Percentiles rank a stretch among this genome's conserved stretches.
Evolutionary conservation across 75 land plant species (phyloP).

Genomic region (Isoetes taiwanensis): DNA sequence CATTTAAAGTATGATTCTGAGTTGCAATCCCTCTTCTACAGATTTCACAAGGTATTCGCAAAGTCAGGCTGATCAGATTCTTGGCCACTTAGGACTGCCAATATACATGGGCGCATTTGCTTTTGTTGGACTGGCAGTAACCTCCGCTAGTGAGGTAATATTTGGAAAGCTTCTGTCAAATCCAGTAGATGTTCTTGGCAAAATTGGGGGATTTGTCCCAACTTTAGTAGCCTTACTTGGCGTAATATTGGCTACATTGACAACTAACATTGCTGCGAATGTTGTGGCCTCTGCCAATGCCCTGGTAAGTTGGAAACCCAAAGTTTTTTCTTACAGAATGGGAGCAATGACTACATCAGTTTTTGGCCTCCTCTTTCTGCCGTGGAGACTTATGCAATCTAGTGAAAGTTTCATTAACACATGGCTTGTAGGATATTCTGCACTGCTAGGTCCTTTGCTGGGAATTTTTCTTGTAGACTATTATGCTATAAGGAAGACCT

Average conservation of each 20-base stretch:
- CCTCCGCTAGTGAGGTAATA: slow-evolving; percentile 62
- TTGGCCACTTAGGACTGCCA: slow-evolving; percentile 70
- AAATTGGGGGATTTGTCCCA: slow-evolving; percentile 47
- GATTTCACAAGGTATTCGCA: slow-evolving; percentile 65
- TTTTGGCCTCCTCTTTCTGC: slow-evolving; percentile 59
- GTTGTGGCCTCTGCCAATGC: slow-evolving; percentile 91
- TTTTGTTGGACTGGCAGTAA: slow-evolving; percentile 74
- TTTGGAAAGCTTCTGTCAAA: slow-evolving; percentile 60
- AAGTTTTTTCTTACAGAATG: slow-evolving; percentile 41
- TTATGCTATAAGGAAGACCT: slow-evolving; percentile 26
- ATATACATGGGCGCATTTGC: slow-evolving; percentile 79
- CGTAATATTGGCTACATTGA: slow-evolving; percentile 64
- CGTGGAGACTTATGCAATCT: slow-evolving; percentile 67
- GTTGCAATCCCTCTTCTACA: not conserved
- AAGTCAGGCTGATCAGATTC: slow-evolving; percentile 53
- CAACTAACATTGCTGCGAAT: slow-evolving; percentile 93
- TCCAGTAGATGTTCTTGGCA: slow-evolving; percentile 54
- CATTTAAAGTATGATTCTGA: no score
- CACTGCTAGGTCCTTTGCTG: slow-evolving; percentile 78
- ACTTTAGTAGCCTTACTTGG: slow-evolving; percentile 46
- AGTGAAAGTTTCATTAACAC: slow-evolving; percentile 82
- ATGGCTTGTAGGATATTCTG: slow-evolving; percentile 88
- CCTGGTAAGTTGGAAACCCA: slow-evolving; percentile 54
- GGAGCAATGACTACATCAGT: slow-evolving; percentile 62
- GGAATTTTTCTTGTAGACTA: slow-evolving; percentile 68